Base-by-base conservation (phyloP, 805 yeast genomes). In the Saccharomycopsis fodiens region DNA sequence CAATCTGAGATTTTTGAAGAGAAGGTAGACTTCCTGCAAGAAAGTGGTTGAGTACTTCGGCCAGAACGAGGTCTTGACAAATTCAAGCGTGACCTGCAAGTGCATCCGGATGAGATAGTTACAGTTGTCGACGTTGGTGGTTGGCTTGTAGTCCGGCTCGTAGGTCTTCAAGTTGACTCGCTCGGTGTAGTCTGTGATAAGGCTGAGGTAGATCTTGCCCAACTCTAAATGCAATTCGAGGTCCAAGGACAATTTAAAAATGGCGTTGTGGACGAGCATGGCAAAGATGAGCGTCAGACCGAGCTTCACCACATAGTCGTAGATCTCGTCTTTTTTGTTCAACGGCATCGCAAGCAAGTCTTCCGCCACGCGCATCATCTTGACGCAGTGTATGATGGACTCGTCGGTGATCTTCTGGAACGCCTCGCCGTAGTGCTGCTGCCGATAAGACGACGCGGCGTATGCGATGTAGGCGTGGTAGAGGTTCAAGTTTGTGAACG, bases 11-110 rank as follows among this genome's bases (percentile, higher is more conserved):
- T 32, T 10, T 32, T 32, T 32, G 20, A 32, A 32, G 20, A 32
- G 19, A 15, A 19, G 6, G 7, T 7, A 36, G 4, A 46, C 46
- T 35, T 46, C 49, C 21, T 21, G 7, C 13, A 46, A 27, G 22
- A 46, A 42, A 5, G 21, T 32, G n/a, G 42, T 31, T 6, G 22
- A 19, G 23, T 44, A 47, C 17, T 38, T 29, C 19, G 51, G 51
- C 45, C 45, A 40, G 21, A 44, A 21, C 12, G 16, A 16, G 25
- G 30, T 10, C 27, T 45, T 47, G 4, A 44, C 21, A 29, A 45
- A 31, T 27, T 40, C 43, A 13, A 47, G 35, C 16, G 12, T 25
- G 13, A 39, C 39, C 25, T 40, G 46, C 10, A 47, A 16, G 38
- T 47, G 45, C 34, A 35, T 19, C 7, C 30, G 25, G 30, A 47